Evolutionary conservation across 2,329 filamentous ascomycete species (phyloP).

Genomic region (Aspergillus novoparasiticus): DNA sequence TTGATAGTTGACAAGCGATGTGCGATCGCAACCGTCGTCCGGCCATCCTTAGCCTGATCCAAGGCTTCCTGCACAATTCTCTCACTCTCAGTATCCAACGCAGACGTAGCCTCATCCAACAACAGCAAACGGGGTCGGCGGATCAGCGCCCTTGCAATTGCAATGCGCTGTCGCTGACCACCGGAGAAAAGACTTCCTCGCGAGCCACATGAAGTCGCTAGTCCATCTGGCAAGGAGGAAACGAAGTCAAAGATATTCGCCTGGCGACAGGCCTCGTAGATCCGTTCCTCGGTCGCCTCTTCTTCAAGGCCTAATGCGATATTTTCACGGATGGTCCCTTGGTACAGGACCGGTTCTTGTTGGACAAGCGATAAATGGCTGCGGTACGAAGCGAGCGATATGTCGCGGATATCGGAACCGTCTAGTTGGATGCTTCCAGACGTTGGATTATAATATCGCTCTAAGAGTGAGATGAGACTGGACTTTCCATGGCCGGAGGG

Average conservation of each 20-base stretch:
- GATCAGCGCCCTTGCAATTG: constrained; percentile 47
- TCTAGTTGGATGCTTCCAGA: constrained; percentile 67
- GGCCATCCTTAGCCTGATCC: constrained; percentile 14
- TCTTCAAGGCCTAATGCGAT: constrained; percentile 58
- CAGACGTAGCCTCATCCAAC: constrained; percentile 49
- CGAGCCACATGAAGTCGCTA: constrained; percentile 37
- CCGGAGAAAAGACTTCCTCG: constrained; percentile 41
- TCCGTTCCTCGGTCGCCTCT: constrained; percentile 29
- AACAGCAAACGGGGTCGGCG: constrained; percentile 43
- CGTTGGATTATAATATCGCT: constrained; percentile 69
- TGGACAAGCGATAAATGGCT: constrained; percentile 70
- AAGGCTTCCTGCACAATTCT: constrained; percentile 24
- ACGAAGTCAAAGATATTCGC: constrained; percentile 44
- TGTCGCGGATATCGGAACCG: constrained; percentile 58
- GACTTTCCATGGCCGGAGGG: constrained; percentile 64
- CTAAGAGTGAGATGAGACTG: constrained; percentile 63
- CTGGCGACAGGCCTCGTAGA: constrained; percentile 36
- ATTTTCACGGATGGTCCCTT: constrained; percentile 70
- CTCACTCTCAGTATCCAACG: constrained; percentile 43
- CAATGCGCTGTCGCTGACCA: constrained; percentile 47
- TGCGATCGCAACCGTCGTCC: constrained; percentile 41
- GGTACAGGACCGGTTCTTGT: constrained; percentile 73
- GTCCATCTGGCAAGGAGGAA: constrained; percentile 40
- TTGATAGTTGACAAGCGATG: constrained; percentile 44
- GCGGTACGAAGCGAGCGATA: constrained; percentile 66